These are phyloP conservation scores for Wickerhamiella infanticola DNA, from an alignment of 1,139 yeast genomes.

Conservation along the genomic window DNA sequence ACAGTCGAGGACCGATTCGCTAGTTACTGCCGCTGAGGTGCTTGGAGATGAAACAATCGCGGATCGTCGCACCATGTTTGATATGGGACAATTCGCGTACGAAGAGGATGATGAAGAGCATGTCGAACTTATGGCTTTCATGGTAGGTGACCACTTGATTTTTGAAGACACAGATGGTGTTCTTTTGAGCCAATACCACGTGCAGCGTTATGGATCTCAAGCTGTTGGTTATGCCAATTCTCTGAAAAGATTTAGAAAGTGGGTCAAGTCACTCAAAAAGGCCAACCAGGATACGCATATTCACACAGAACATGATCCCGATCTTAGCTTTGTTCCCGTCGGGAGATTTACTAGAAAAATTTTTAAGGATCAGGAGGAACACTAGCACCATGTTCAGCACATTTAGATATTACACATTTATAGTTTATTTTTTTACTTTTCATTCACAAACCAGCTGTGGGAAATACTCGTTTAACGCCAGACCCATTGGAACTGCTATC, in stretches of 20 bases:
- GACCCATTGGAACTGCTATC: slow-evolving; percentile 43
- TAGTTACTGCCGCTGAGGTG: background rate
- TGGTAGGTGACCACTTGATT: slow-evolving; percentile 54
- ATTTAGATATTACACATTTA: no score
- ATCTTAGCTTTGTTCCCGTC: no score
- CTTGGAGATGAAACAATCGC: background rate
- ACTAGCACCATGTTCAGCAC: no score
- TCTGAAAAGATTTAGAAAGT: no score
- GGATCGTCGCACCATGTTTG: background rate
- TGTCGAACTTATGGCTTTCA: slow-evolving; percentile 35
- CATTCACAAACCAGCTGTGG: slow-evolving; percentile 1
- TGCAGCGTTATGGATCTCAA: slow-evolving; percentile 35
- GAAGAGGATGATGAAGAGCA: slow-evolving; percentile 7
- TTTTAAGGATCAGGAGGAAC: no score
- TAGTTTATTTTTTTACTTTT: no score
- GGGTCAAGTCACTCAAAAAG: no score
- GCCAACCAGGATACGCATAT: no score
- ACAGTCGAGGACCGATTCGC: background rate
- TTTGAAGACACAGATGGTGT: slow-evolving; percentile 92
- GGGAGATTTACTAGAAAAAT: no score
- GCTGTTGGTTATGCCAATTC: no score
- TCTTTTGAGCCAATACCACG: slow-evolving; percentile 63
- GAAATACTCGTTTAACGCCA: slow-evolving; percentile 26
- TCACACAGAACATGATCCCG: no score
- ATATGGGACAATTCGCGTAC: slow-evolving; percentile 2